Percentiles rank a stretch among this genome's conserved stretches.
Evolutionary conservation across 2,329 filamentous ascomycete species (phyloP).

Genomic region (Microdochium trichocladiopsis): DNA sequence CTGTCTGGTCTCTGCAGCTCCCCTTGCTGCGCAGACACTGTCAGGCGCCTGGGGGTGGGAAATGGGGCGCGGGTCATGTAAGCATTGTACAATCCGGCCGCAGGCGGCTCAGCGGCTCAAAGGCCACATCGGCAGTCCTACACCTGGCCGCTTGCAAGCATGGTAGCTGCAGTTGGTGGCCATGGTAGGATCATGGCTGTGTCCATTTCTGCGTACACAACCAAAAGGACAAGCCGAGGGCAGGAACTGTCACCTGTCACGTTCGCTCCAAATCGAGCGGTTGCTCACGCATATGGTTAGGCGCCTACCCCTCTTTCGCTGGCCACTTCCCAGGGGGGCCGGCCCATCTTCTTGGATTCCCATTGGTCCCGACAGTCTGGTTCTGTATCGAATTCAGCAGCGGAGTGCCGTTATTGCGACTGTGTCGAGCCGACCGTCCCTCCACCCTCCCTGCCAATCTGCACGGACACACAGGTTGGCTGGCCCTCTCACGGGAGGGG

Average conservation of each 20-base stretch:
- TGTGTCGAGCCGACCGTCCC: background rate
- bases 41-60: no score
- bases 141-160: background rate
- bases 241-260: background rate
- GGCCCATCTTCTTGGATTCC: background rate
- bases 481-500: no score
- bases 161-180: background rate
- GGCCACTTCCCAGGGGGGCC: background rate
- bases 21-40: no score
- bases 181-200: background rate
- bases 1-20: no score
- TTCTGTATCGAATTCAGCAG: background rate
- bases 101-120: background rate
- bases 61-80: no score
- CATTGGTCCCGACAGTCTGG: slow-evolving; percentile 1
- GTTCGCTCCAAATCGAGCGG: background rate
- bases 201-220: background rate
- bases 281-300: background rate
- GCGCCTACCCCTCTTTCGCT: background rate
- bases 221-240: background rate
- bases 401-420: background rate
- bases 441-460: background rate
- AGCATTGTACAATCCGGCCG: no score
- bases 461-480: no score
- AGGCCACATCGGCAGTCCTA: background rate